A percentile compares a stretch with the other conserved stretches of the same genome.
Evolutionary conservation across 1,284 basidiomycete species (phyloP).

Genomic region (Apiotrichum domesticum): DNA sequence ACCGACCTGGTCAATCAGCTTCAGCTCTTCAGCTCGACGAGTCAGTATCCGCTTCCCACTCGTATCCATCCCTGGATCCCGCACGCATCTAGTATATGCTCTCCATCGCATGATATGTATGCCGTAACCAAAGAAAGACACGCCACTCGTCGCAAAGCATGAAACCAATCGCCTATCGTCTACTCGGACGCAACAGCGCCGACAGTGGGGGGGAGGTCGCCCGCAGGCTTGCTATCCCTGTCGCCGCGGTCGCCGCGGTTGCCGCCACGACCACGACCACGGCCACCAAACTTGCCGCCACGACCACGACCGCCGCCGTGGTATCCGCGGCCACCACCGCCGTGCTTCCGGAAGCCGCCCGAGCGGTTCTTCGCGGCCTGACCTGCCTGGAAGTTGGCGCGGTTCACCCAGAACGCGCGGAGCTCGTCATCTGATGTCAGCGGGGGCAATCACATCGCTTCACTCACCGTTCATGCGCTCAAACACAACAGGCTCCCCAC

Average conservation of each 20-base stretch:
- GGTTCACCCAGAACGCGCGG: slow-evolving; percentile 69
- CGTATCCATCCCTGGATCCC: too few species aligned
- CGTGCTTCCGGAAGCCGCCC: slow-evolving; percentile 26
- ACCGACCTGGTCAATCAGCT: too few species aligned
- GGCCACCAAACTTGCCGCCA: slow-evolving; percentile 24
- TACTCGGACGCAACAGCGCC: slow-evolving; percentile 13
- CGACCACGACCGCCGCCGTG: slow-evolving; percentile 22
- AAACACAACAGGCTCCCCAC: slow-evolving; percentile 41
- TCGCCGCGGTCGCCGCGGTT: slow-evolving; percentile 18
- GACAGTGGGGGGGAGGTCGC: slow-evolving; percentile 28
- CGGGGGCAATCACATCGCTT: background rate
- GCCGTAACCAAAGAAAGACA: too few species aligned
- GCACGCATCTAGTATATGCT: too few species aligned
- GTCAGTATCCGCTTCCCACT: too few species aligned
- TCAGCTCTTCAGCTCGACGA: too few species aligned
- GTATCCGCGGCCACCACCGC: slow-evolving; percentile 30
- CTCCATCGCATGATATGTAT: too few species aligned
- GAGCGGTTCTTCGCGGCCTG: slow-evolving; percentile 57
- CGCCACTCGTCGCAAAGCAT: background rate
- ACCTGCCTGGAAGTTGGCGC: slow-evolving; percentile 54
- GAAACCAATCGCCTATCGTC: background rate
- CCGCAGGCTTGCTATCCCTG: slow-evolving; percentile 14
- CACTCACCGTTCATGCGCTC: slow-evolving; percentile 30
- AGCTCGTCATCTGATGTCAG: slow-evolving; percentile 54
- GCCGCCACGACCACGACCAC: too few species aligned